Conservation (phyloP, 306 rosid species). For the Parietaria judaica region DNA sequence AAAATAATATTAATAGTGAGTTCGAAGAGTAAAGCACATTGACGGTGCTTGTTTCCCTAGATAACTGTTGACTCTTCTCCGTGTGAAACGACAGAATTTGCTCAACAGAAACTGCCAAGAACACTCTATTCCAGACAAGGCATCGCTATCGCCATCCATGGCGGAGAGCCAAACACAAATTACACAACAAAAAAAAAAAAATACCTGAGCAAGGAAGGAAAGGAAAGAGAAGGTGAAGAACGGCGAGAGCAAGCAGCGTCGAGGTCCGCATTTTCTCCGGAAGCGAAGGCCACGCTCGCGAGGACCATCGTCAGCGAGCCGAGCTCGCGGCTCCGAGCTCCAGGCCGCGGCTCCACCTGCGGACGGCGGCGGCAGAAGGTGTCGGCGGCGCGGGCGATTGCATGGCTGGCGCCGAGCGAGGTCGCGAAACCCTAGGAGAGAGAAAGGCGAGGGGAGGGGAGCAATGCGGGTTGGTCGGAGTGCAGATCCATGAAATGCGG, state of each 20-base stretch:
- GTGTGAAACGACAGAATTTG: constrained; percentile 2
- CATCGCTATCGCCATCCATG: neutral
- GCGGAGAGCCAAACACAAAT: constrained; percentile 11
- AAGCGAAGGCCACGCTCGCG: constrained; percentile 22
- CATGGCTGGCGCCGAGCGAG: constrained; percentile 28
- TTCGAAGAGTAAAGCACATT: neutral
- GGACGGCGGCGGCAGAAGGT: constrained; percentile 15
- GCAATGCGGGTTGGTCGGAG: constrained; percentile 31
- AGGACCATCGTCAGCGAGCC: constrained; percentile 32
- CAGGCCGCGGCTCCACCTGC: constrained; percentile 22
- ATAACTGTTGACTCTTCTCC: neutral
- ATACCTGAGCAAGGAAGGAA: constrained; percentile 55
- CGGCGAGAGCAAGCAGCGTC: constrained; percentile 26
- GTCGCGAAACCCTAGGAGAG: constrained; percentile 53
- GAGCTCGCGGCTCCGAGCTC: constrained; percentile 15
- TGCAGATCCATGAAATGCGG: constrained; percentile 66
- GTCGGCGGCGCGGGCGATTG: constrained; percentile 6
- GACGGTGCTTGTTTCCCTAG: neutral
- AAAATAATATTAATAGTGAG: neutral
- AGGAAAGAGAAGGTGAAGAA: constrained; percentile 33
- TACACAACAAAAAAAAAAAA: neutral
- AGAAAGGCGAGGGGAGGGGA: constrained; percentile 15
- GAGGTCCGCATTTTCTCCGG: constrained; percentile 53
- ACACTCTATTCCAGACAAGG: neutral
- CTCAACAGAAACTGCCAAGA: neutral